These are phyloP conservation scores for Cyclotella sp. DNA, from an alignment of 108 stramenopile species.

Conservation along the genomic window DNA sequence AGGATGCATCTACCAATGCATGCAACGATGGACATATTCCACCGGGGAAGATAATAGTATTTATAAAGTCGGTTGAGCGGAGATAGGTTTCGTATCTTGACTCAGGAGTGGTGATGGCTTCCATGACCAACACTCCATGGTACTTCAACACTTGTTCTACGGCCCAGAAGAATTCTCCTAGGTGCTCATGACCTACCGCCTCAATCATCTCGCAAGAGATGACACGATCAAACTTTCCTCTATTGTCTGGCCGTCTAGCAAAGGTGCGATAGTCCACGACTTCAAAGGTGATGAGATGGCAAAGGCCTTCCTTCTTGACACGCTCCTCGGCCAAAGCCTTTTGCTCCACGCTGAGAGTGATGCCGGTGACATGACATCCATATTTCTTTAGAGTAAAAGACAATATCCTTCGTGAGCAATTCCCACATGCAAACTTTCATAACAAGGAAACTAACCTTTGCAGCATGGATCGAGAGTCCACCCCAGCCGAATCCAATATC, in stretches of 20 bases:
- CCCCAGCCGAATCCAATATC: conserved; percentile 99
- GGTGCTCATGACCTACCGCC: conserved; percentile 96
- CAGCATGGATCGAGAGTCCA: conserved; percentile 90
- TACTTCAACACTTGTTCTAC: conserved; percentile 88
- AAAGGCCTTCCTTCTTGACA: conserved; percentile 80
- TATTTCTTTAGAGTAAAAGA: conserved; percentile 55
- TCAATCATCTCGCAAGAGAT: conserved; percentile 98
- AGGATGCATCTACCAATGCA: conserved; percentile 88
- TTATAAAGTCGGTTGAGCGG: conserved; percentile 94
- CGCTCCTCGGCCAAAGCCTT: conserved; percentile 86
- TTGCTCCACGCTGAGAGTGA: conserved; percentile 96
- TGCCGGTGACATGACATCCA: conserved; percentile 91
- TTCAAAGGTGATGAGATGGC: conserved; percentile 87
- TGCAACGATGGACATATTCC: conserved; percentile 89
- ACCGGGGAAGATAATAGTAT: conserved; percentile 97
- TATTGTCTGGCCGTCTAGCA: conserved; percentile 66
- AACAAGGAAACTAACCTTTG: conserved; percentile 37
- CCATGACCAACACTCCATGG: conserved; percentile 93
- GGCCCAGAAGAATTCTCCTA: conserved; percentile 90
- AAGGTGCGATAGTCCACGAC: conserved; percentile 93
- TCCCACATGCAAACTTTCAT: not conserved
- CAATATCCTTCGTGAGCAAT: not conserved
- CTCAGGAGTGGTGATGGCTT: conserved; percentile 97
- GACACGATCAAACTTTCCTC: conserved; percentile 90
- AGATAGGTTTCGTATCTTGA: conserved; percentile 91